Evolutionary conservation across 2,329 filamentous ascomycete genomes (phyloP).

Genomic region (Amesomyces nigricolor): DNA sequence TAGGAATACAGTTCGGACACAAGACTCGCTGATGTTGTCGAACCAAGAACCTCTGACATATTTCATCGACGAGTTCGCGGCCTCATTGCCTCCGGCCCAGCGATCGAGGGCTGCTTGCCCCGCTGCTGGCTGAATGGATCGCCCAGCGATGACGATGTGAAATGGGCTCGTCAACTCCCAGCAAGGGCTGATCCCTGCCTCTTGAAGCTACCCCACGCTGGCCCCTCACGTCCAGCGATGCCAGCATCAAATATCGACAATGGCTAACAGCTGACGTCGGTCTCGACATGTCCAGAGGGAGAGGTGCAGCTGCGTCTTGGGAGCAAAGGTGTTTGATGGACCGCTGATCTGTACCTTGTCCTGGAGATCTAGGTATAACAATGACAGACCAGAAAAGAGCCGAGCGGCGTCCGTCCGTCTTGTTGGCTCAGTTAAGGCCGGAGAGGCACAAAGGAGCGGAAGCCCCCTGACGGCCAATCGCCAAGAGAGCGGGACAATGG

Average conservation of each 20-base stretch:
- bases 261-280: too few species aligned
- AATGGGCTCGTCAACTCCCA: not conserved
- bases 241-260: not conserved
- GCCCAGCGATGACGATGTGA: constrained; percentile 11
- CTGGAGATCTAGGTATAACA: too few species aligned
- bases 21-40: too few species aligned
- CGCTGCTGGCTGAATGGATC: constrained; percentile 12
- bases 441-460: not conserved
- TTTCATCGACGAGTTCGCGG: not conserved
- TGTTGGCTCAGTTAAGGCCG: too few species aligned
- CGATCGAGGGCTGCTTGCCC: constrained; percentile 1
- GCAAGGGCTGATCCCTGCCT: constrained; percentile 10
- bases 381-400: too few species aligned
- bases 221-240: not conserved
- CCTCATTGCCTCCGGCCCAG: not conserved
- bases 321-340: not conserved
- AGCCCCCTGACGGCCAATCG: not conserved
- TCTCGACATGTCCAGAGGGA: too few species aligned
- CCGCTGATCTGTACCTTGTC: not conserved
- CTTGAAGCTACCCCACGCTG: not conserved
- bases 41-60: not conserved
- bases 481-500: constrained; percentile 7
- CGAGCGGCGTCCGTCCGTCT: too few species aligned
- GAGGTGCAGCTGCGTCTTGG: not conserved
- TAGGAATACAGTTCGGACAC: too few species aligned